Evolutionary conservation across 352 stramenopile species (phyloP).

Genomic region (Globisporangium splendens): DNA sequence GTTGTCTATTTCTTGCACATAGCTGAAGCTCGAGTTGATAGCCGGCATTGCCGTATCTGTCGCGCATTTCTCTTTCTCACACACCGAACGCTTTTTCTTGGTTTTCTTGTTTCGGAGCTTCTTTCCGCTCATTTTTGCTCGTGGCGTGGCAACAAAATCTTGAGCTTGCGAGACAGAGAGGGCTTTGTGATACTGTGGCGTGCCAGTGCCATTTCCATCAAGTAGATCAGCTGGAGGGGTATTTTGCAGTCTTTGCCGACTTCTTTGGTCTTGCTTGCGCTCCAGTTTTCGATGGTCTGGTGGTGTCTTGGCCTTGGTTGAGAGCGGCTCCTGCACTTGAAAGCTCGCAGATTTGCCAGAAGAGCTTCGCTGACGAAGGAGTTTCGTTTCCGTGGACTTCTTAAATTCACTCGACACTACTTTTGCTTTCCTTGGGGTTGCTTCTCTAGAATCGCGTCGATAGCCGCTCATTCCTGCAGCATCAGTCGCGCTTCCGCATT

Average conservation of each 20-base stretch:
- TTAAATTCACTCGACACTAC: not conserved
- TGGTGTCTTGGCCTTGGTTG: not conserved
- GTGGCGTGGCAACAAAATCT: slow-evolving; percentile 10
- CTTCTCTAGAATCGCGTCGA: slow-evolving; percentile 3
- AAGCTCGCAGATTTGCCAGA: slow-evolving; percentile 8
- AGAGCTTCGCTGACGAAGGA: not conserved
- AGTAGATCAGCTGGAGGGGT: not conserved
- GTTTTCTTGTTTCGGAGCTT: slow-evolving; percentile 31
- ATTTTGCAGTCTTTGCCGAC: not conserved
- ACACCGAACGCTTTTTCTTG: not conserved
- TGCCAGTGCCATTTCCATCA: not conserved
- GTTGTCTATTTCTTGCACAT: slow-evolving; percentile 1
- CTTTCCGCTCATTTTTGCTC: slow-evolving; percentile 31
- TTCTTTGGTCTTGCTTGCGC: slow-evolving; percentile 4
- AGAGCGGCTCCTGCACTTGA: not conserved
- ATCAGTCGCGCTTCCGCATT: slow-evolving; percentile 23
- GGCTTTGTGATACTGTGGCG: too few relatives aligned
- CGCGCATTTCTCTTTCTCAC: not conserved
- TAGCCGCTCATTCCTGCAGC: not conserved
- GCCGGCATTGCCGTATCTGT: slow-evolving; percentile 6
- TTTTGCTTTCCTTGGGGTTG: slow-evolving; percentile 8
- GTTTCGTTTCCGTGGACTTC: slow-evolving; percentile 2
- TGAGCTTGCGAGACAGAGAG: not conserved
- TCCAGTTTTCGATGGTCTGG: not conserved
- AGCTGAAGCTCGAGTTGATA: not conserved